Conservation (phyloP, 2,329 filamentous ascomycete genomes). For the Davidsoniella eucalypti region DNA sequence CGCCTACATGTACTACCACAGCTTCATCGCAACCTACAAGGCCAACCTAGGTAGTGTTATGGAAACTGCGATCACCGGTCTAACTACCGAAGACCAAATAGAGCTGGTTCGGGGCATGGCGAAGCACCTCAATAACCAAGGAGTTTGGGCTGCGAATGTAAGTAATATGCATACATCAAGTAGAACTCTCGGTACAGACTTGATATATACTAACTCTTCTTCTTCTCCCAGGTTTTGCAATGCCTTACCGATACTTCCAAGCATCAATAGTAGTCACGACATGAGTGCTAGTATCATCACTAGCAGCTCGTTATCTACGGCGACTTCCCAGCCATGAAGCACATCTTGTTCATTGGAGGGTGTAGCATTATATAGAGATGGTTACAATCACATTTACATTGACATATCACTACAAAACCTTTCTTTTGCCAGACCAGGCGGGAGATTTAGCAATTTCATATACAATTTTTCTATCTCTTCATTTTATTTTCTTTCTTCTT, state of each 20-base stretch:
- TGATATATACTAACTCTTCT: neutral
- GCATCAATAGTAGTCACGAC: neutral
- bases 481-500: too few species aligned
- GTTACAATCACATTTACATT: neutral
- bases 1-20: conserved; percentile 95
- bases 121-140: conserved; percentile 49
- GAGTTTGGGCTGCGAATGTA: conserved; percentile 27
- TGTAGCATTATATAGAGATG: too few species aligned
- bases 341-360: neutral
- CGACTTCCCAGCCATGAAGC: neutral
- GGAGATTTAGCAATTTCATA: too few species aligned
- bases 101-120: conserved; percentile 54
- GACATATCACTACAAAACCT: neutral
- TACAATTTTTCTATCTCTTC: too few species aligned
- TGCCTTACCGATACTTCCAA: conserved; percentile 4
- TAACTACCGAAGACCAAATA: conserved; percentile 75
- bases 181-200: neutral
- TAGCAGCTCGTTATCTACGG: neutral
- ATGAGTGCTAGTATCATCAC: neutral
- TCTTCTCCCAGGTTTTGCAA: conserved; percentile 4
- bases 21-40: conserved; percentile 83
- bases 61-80: conserved; percentile 78
- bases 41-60: conserved; percentile 73
- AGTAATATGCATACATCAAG: conserved; percentile 13
- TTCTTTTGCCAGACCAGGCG: too few species aligned